These are phyloP conservation scores for Puccinia hordei DNA, from an alignment of 1,284 basidiomycete species.

Conservation along the genomic window DNA sequence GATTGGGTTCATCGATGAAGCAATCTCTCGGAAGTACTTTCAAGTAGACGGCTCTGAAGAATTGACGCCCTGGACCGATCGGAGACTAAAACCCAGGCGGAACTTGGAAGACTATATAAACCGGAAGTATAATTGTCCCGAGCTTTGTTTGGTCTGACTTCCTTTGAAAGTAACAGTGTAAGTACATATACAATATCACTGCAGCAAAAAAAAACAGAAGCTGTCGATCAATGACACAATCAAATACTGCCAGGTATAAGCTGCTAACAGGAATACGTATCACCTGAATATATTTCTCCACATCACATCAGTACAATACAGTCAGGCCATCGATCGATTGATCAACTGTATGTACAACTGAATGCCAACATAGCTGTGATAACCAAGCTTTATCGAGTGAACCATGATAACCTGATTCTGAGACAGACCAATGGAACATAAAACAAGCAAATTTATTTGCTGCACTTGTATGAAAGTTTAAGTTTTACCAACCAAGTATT, in stretches of 20 bases:
- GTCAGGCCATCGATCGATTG: conserved; percentile 2
- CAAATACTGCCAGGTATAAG: not conserved
- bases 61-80: not conserved
- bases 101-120: not conserved
- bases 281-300: conserved; percentile 21
- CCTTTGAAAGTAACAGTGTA: not conserved
- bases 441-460: not conserved
- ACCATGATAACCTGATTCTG: not conserved
- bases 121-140: conserved; percentile 4
- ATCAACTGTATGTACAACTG: not conserved
- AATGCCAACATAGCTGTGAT: not conserved
- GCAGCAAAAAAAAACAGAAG: not conserved
- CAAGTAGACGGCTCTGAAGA: not conserved
- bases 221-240: not conserved
- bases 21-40: not conserved
- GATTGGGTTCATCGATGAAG: conserved; percentile 9
- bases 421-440: not conserved
- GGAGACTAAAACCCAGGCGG: not conserved
- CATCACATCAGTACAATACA: conserved; percentile 10
- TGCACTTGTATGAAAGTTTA: too few species aligned
- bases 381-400: too few species aligned
- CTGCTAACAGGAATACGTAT: not conserved
- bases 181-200: not conserved
- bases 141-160: conserved; percentile 1
- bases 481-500: too few species aligned